Base-by-base conservation (phyloP, 1,139 yeast species). In the Geotrichum restrictum region DNA sequence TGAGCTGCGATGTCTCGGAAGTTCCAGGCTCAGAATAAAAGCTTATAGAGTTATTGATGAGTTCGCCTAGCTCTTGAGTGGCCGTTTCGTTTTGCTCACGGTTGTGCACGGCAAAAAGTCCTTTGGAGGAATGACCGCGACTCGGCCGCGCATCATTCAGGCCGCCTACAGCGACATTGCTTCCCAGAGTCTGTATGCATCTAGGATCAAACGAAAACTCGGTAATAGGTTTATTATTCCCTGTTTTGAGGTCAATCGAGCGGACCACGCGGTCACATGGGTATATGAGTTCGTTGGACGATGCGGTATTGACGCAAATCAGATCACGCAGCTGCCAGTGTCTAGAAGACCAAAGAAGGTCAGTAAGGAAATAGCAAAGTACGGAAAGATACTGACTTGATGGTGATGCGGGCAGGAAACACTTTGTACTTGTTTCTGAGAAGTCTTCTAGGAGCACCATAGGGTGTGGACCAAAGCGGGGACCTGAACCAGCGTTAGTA, bases 271-370 rank as follows among this genome's bases (percentile, higher is more conserved):
- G 74, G 46, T 77, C 78, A 53, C 72, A 70, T 0, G 83, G 81
- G 60, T 79, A 81, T 36, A 77, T 67, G 13, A 81, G 69, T 48
- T 75, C 74, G 48, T 71, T 47, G 14, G 52, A 51, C 8, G 69
- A 51, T 0, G 77, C 67, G 0, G 75, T 71, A 18, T 74, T 71
- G 52, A 59, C 58, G 43, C 84, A 81, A 22, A 88, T 72, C 62
- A 89, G 75, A 64, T 89, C 95, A 47, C 95, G 75, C 41, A 89
- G 73, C 66, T 89, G 97, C 96, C 96, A 89, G 71, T 89, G 97
- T 57, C 67, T 59, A 37, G 55, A 51, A 19, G 62, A 51, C 14
- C n/a, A 33, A 29, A 57, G 52, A 10, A 39, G 3, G 58, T 56
- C 16, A 29, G 37, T 21, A 48, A 36, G 24, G 19, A 24, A 7